Conservation (phyloP, 2,329 filamentous ascomycete genomes). For the Gnomoniopsis smithogilvyi region DNA sequence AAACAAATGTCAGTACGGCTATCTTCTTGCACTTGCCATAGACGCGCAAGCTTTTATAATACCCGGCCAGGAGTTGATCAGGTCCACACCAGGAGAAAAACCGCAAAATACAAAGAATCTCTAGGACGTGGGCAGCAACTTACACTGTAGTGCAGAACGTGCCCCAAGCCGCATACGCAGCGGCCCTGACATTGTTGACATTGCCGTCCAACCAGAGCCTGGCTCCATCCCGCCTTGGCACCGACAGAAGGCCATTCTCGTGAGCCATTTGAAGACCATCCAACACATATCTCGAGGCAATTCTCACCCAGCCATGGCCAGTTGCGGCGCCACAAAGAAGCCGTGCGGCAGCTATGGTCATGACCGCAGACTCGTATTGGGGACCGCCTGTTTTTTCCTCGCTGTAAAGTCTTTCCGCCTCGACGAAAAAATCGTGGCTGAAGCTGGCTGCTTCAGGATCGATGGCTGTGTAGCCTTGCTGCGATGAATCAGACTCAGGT, state of each 20-base stretch:
- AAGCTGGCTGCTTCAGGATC: slow-evolving; percentile 2
- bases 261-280: slow-evolving; percentile 11
- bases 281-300: slow-evolving; percentile 3
- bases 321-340: slow-evolving; percentile 10
- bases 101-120: background rate
- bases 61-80: background rate
- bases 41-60: background rate
- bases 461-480: slow-evolving; percentile 17
- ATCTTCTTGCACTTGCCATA: background rate
- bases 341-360: slow-evolving; percentile 15
- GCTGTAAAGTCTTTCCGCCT: slow-evolving; percentile 7
- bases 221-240: background rate
- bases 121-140: background rate
- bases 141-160: slow-evolving; percentile 14
- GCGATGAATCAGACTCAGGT: background rate
- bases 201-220: slow-evolving; percentile 15
- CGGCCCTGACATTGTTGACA: slow-evolving; percentile 9
- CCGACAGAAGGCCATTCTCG: slow-evolving; percentile 12
- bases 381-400: slow-evolving; percentile 8
- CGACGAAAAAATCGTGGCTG: slow-evolving; percentile 10
- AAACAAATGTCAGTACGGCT: background rate
- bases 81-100: background rate
- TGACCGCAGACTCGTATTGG: slow-evolving; percentile 6
- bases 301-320: slow-evolving; percentile 5
- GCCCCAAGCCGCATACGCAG: slow-evolving; percentile 17